Base-by-base conservation (phyloP, 1,139 yeast species). In the Meyerozyma athensensis region DNA sequence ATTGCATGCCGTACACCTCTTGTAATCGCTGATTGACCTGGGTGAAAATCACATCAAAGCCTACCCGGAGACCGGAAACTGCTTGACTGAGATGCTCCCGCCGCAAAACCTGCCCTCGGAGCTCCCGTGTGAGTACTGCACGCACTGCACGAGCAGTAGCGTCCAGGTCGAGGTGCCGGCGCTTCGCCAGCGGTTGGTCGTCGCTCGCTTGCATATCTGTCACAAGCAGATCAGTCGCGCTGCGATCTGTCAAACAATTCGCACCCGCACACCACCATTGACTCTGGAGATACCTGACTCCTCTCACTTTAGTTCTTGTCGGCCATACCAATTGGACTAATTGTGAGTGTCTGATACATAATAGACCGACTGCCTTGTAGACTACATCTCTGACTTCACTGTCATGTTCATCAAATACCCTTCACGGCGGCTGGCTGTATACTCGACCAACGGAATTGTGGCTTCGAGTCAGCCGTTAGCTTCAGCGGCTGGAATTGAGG, bases 391-490 rank as follows among this genome's bases (percentile, higher is more conserved):
- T 23, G 13, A 23, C 26, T 23, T 26, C 31, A 26, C 5, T 12
- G 7, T 26, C 5, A 14, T 28, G 19, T 50, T 52, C 34, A 48
- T 47, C 43, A 57, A 55, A 34, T 77, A 72, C 54, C 52, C 59
- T 12, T 82, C 92, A 3, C 66, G 95, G 49, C 68, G 95, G 40
- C 83, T 94, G 1, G 82, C 83, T 0, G 95, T 85, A 4, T 82
- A 82, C 53, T 82, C 94, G 7, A 65, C 80, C 32, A 77, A 74
- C 52, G 95, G 94, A 2, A 77, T 86, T 43, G 90, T 84, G 3
- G 71, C 86, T 1, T 79, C 90, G 2, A 66, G 89, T 1, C 95
- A 86, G 58, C 86, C 92, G 1, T 60, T 82, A 35, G 95, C 95
- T 23, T 77, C 79, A 40, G 77, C 86, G 3, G 92, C 89, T 0